Base-by-base conservation (phyloP, 2,329 filamentous ascomycete species). In the Colletotrichum caudatum region DNA sequence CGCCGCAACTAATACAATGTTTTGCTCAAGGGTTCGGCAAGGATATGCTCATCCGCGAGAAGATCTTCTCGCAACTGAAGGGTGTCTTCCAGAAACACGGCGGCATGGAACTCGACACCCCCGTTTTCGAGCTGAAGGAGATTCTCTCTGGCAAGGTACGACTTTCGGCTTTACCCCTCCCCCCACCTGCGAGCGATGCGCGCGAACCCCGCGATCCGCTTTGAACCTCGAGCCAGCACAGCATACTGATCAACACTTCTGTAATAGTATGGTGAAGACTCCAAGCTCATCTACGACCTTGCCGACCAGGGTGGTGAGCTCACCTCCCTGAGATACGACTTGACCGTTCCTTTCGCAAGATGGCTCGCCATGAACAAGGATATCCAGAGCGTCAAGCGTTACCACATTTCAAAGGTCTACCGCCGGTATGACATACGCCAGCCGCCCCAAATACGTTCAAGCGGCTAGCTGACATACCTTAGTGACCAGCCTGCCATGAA, bases 281-380 rank as follows among this genome's bases (percentile, higher is more conserved):
- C 91, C 78, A 95, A 95, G 82, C 91, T 97, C 80, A 74, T 74
- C 54, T 74, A 74, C 71, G 71, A 74, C 66, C 87, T 96, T 74
- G 91, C 92, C 78, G 94, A 97, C 79, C 94, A 97, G 81, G 94
- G 94, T 77, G 94, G 94, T 74, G 94, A 97, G 84, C 46, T 84
- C 93, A 71, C 82, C 26, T 94, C 93, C 29, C 86, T 97, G 73
- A 90, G 94, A 77, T 97, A 96, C 83, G 94, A 97, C 78, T 84
- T 97, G 76, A 97, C 94, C 1, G 94, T 97, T 14, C 94, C 94
- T 41, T 96, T 97, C 78, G 95, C 95, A 73, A 91, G 95, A 78
- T 98, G 93, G 90, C 89, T 97, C 73, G 95, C 95, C 77, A 96
- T 97, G 94, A 97, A 97, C 82, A 88, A 91, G 74, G 87, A 90